Evolutionary conservation across 371 early-diverging fungal genomes (phyloP).

Genomic region (Apophysomyces trapeziformis): DNA sequence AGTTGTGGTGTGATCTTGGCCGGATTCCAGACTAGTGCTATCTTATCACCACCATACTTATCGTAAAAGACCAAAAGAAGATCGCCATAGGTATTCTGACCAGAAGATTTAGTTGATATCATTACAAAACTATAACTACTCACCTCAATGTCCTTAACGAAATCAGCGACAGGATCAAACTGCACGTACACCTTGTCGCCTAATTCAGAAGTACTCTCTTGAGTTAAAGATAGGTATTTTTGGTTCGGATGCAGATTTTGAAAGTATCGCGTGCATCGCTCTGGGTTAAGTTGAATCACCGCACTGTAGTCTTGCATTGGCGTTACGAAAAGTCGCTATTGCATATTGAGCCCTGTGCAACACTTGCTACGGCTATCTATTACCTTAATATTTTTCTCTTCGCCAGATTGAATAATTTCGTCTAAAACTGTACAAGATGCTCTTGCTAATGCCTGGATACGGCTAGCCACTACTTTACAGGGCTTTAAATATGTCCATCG

Average conservation of each 20-base stretch:
- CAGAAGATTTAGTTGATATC: constrained; percentile 1
- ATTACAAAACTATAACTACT: constrained; percentile 2
- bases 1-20: constrained; percentile 49
- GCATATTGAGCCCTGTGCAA: background rate
- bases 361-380: background rate
- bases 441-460: constrained; percentile 66
- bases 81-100: constrained; percentile 52
- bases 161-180: constrained; percentile 70
- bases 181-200: constrained; percentile 52
- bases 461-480: constrained; percentile 56
- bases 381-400: constrained; percentile 40
- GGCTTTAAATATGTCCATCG: constrained; percentile 61
- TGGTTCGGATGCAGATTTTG: constrained; percentile 58
- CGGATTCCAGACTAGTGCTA: constrained; percentile 79
- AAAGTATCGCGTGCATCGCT: constrained; percentile 63
- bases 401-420: constrained; percentile 25
- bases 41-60: constrained; percentile 75
- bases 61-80: constrained; percentile 74
- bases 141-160: constrained; percentile 67
- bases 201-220: constrained; percentile 36
- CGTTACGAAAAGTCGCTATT: constrained; percentile 67
- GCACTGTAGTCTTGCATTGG: constrained; percentile 72
- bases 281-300: constrained; percentile 64
- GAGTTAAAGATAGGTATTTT: constrained; percentile 37
- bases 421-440: constrained; percentile 60